These are phyloP conservation scores for Patellaria atrata DNA, from an alignment of 495 filamentous ascomycete species.

Conservation along the genomic window DNA sequence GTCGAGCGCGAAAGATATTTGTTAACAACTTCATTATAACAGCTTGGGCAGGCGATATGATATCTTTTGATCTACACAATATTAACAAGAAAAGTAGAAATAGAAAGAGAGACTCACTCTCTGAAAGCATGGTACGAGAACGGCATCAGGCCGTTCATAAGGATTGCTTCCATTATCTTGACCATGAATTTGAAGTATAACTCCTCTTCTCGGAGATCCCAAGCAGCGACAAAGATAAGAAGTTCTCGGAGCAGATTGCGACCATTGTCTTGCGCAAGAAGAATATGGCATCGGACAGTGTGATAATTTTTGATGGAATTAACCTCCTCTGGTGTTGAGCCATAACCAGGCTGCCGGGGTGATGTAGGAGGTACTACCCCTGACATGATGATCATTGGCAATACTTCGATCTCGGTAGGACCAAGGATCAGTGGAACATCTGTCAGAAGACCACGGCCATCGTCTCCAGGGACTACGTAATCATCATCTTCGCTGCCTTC, in stretches of 20 bases:
- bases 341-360: constrained; percentile 32
- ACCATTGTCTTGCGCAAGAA: constrained; percentile 73
- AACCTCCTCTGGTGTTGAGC: constrained; percentile 38
- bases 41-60: constrained; percentile 86
- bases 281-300: constrained; percentile 70
- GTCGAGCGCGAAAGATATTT: constrained; percentile 63
- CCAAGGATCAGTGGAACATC: constrained; percentile 90
- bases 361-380: constrained; percentile 46
- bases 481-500: constrained; percentile 55
- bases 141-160: constrained; percentile 74
- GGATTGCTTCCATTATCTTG: constrained; percentile 84
- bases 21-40: constrained; percentile 81
- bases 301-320: constrained; percentile 59
- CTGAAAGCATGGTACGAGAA: constrained; percentile 81
- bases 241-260: constrained; percentile 78
- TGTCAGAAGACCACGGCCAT: constrained; percentile 60
- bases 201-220: constrained; percentile 83
- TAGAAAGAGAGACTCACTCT: constrained; percentile 31
- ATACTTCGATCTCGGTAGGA: constrained; percentile 81
- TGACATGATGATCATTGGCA: constrained; percentile 88
- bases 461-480: constrained; percentile 63
- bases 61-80: constrained; percentile 55
- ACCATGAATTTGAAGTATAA: constrained; percentile 91
- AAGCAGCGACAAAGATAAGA: constrained; percentile 89
- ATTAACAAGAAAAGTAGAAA: constrained; percentile 1